Evolutionary conservation across 129 eudicot genomes (phyloP).

Genomic region (Scalesia atractyloides): DNA sequence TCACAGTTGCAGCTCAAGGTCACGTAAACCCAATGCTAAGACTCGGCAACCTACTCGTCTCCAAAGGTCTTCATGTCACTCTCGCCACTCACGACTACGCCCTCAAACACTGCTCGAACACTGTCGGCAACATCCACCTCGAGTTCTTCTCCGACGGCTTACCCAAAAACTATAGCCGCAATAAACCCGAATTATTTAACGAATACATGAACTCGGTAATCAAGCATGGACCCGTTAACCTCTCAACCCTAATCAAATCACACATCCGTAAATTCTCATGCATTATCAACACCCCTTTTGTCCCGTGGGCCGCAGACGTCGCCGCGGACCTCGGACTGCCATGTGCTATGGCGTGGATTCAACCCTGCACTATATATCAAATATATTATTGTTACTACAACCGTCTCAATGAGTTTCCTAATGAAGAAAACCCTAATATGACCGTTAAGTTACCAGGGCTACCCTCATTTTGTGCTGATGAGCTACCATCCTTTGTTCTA

Average conservation of each 20-base stretch:
- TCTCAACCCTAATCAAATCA: conserved; percentile 31
- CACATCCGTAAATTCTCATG: conserved; percentile 38
- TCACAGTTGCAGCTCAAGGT: conserved; percentile 32
- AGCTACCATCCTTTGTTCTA: conserved; percentile 53
- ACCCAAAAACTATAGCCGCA: conserved; percentile 37
- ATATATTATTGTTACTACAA: conserved; percentile 44
- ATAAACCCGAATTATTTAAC: conserved; percentile 12
- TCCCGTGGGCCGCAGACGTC: conserved; percentile 57
- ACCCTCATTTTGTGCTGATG: conserved; percentile 28
- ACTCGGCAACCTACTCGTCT: conserved; percentile 22
- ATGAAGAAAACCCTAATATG: conserved; percentile 9
- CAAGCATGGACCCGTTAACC: conserved; percentile 32
- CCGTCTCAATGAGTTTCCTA: conserved; percentile 26
- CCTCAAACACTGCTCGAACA: conserved; percentile 16
- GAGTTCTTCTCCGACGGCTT: conserved; percentile 54
- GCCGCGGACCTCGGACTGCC: conserved; percentile 40
- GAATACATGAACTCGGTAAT: conserved; percentile 32
- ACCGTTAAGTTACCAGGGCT: conserved; percentile 44
- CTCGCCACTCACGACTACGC: conserved; percentile 31
- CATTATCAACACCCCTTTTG: conserved; percentile 50
- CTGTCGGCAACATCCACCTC: conserved; percentile 37
- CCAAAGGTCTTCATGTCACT: conserved; percentile 36
- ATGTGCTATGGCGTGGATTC: conserved; percentile 59
- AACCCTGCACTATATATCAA: conserved; percentile 46
- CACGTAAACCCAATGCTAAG: conserved; percentile 38